Evolutionary conservation across 495 filamentous ascomycete genomes (phyloP).

Genomic region (Penicillium robsamsonii): DNA sequence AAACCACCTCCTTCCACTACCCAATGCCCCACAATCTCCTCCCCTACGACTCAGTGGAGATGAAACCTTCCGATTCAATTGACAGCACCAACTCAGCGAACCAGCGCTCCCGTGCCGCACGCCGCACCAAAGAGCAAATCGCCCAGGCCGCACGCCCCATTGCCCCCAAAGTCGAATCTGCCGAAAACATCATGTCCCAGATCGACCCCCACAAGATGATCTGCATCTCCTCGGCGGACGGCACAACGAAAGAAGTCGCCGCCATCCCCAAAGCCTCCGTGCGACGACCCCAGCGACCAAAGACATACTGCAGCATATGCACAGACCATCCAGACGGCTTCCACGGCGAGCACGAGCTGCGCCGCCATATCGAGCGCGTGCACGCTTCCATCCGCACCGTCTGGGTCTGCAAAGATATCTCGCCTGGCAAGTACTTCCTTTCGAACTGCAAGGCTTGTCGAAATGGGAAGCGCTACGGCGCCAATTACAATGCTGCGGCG

Average conservation of each 20-base stretch:
- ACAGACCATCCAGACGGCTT: conserved; percentile 80
- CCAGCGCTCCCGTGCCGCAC: conserved; percentile 36
- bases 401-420: conserved; percentile 75
- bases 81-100: conserved; percentile 32
- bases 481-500: conserved; percentile 94
- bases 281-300: conserved; percentile 70
- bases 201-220: conserved; percentile 49
- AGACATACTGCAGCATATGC: conserved; percentile 73
- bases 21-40: conserved; percentile 16
- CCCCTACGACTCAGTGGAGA: conserved; percentile 27
- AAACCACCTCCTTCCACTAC: conserved; percentile 25
- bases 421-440: conserved; percentile 59
- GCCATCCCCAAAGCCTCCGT: conserved; percentile 70
- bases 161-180: conserved; percentile 42
- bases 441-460: conserved; percentile 86
- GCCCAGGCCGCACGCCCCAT: conserved; percentile 44
- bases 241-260: conserved; percentile 57
- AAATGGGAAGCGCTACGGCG: conserved; percentile 75
- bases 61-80: conserved; percentile 36
- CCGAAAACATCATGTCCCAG: conserved; percentile 20
- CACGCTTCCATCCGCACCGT: conserved; percentile 73
- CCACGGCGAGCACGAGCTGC: conserved; percentile 89
- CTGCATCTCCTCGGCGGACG: conserved; percentile 56
- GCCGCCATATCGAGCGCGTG: conserved; percentile 77
- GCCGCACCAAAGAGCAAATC: conserved; percentile 45